Base-by-base conservation (phyloP, 768 basidiomycete genomes). In the Lepiota brunneoincarnata region DNA sequence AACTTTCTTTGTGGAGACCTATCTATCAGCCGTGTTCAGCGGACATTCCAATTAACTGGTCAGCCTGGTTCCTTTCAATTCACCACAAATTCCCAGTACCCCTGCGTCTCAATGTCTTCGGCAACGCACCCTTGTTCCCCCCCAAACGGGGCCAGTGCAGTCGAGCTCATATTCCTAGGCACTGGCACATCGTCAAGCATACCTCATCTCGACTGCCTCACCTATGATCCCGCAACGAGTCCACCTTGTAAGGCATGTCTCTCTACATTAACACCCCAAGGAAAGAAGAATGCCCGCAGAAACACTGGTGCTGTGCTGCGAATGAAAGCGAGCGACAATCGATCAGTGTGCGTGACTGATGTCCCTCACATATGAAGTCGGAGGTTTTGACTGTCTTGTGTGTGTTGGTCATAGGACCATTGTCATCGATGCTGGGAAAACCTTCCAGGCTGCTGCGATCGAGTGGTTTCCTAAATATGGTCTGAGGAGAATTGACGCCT, bases 401-500 rank as follows among this genome's bases (percentile, higher is more conserved):
- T 64, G 28, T 41, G 39, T 41, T 39, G 48, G 44, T 39, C 34
- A 23, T 55, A 90, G 87, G 63, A 91, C 88, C 14, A 76, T 93
- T 52, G 78, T 93, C 12, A 83, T 93, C 61, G 91, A 93, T 69
- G 88, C 84, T 17, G 91, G 91, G 48, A 93, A 93, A 73, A 91
- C 84, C 54, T 93, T 93, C 67, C 82, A 84, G 59, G 73, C 75
- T 28, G 70, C 75, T 41, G 73, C 74, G 23, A 23, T 75, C 43
- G 74, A 77, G 56, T 76, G 73, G 74, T 77, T 76, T 56, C 90
- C 91, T 1, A 83, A 83, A 65, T 86, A 87, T 65, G 83, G 82
- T 2, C 70, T 96, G 39, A 75, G 92, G 53, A 63, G 61, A 51
- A 76, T 77, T 53, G 75, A 77, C 60, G 75, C 73, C 34, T 60